Evolutionary conservation across 768 basidiomycete species (phyloP).

Genomic region (Tephrocybe rancida): DNA sequence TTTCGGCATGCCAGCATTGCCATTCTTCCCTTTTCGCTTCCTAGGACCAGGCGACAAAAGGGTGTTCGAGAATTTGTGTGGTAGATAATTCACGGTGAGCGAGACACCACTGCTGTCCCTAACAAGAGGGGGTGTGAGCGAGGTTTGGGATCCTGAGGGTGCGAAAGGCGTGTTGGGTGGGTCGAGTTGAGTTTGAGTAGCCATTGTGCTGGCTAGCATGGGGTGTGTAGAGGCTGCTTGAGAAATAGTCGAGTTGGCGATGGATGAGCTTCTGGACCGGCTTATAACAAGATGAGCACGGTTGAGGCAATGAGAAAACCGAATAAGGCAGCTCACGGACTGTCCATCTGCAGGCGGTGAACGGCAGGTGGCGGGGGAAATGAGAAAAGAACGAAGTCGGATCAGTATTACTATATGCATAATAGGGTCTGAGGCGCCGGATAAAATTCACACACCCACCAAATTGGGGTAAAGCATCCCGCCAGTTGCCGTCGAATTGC

Average conservation of each 20-base stretch:
- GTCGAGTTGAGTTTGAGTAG: constrained; percentile 17
- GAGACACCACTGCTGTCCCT: constrained; percentile 26
- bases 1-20: constrained; percentile 45
- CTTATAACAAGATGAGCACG: constrained; percentile 14
- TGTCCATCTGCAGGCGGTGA: constrained; percentile 19
- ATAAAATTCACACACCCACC: constrained; percentile 14
- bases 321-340: constrained; percentile 17
- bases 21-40: constrained; percentile 35
- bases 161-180: constrained; percentile 19
- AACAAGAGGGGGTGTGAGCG: constrained; percentile 12
- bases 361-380: constrained; percentile 8
- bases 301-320: background rate
- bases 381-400: constrained; percentile 4
- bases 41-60: constrained; percentile 44
- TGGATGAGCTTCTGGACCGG: constrained; percentile 20
- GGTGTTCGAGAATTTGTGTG: constrained; percentile 64
- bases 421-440: background rate
- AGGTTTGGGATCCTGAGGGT: constrained; percentile 11
- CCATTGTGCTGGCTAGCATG: constrained; percentile 17
- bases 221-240: constrained; percentile 21
- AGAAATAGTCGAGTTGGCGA: constrained; percentile 22
- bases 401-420: constrained; percentile 14
- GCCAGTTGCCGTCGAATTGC: constrained; percentile 1
- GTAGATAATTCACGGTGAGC: constrained; percentile 71
- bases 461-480: background rate